Evolutionary conservation across 768 basidiomycete species (phyloP).

Genomic region (Agaricus subrufescens): DNA sequence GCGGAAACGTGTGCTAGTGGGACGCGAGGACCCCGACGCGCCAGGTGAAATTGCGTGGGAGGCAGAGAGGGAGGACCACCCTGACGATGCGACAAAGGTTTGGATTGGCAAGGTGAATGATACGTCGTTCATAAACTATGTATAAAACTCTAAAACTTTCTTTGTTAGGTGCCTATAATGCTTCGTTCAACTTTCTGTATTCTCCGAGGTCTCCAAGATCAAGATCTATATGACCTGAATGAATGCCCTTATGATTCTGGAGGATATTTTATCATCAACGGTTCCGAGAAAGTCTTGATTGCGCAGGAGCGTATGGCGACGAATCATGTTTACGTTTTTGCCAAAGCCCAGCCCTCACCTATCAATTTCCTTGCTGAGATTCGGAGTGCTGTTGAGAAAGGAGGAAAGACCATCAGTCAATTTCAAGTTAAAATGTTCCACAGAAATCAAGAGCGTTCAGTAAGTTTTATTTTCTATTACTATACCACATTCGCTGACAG

Average conservation of each 20-base stretch:
- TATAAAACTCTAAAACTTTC: slow-evolving; percentile 7
- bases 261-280: slow-evolving; percentile 99
- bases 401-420: slow-evolving; percentile 96
- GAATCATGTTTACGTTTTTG: slow-evolving; percentile 98
- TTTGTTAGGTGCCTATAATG: slow-evolving; percentile 92
- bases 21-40: slow-evolving; percentile 77
- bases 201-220: slow-evolving; percentile 71
- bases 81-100: slow-evolving; percentile 73
- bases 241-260: slow-evolving; percentile 99
- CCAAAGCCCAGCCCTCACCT: slow-evolving; percentile 94
- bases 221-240: slow-evolving; percentile 85
- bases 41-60: slow-evolving; percentile 82
- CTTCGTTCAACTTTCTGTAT: slow-evolving; percentile 94
- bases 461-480: slow-evolving; percentile 33
- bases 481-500: slow-evolving; percentile 5
- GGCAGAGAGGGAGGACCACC: slow-evolving; percentile 57
- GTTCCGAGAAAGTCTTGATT: slow-evolving; percentile 99
- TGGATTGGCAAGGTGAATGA: slow-evolving; percentile 87
- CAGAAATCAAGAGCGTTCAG: slow-evolving; percentile 81
- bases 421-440: slow-evolving; percentile 99
- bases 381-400: slow-evolving; percentile 94
- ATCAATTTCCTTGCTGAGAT: slow-evolving; percentile 96
- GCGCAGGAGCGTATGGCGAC: slow-evolving; percentile 99
- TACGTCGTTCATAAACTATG: background rate
- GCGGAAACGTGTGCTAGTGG: slow-evolving; percentile 78